Evolutionary conservation across 2,329 filamentous ascomycete genomes (phyloP).

Genomic region (Talaromyces sp.): DNA sequence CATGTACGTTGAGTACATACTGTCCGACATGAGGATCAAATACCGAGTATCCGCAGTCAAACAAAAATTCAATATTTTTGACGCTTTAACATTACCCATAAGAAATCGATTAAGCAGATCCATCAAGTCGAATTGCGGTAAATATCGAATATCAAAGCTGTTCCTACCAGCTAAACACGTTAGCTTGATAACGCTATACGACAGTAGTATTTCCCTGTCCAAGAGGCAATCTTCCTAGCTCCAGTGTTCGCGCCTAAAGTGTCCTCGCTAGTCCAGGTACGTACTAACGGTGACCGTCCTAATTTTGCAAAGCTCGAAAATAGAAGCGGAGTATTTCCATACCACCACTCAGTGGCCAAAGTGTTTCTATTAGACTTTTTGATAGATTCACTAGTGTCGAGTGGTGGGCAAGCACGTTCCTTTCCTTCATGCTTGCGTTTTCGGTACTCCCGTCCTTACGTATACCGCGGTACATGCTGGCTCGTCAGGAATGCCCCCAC

Average conservation of each 20-base stretch:
- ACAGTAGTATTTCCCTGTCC: not conserved
- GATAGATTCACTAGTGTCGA: not conserved
- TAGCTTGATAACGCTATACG: not conserved
- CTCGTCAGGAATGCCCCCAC: not conserved
- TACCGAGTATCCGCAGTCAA: not conserved
- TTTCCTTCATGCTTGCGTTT: not conserved
- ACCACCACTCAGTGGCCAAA: constrained; percentile 1
- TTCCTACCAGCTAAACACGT: not conserved
- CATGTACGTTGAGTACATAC: not conserved
- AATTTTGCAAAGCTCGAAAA: not conserved
- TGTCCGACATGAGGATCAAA: not conserved
- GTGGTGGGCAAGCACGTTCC: not conserved
- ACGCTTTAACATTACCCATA: not conserved
- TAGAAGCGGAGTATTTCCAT: not conserved
- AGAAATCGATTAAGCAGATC: not conserved
- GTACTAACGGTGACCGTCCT: not conserved
- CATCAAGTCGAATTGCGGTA: not conserved
- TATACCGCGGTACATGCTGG: not conserved
- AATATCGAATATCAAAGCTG: not conserved
- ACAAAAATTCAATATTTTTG: not conserved
- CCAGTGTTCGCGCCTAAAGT: no score
- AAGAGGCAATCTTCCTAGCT: not conserved
- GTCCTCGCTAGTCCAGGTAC: not conserved
- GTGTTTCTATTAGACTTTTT: not conserved
- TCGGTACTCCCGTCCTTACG: not conserved